Evolutionary conservation across 2,329 filamentous ascomycete species (phyloP).

Genomic region (Monilinia aucupariae): DNA sequence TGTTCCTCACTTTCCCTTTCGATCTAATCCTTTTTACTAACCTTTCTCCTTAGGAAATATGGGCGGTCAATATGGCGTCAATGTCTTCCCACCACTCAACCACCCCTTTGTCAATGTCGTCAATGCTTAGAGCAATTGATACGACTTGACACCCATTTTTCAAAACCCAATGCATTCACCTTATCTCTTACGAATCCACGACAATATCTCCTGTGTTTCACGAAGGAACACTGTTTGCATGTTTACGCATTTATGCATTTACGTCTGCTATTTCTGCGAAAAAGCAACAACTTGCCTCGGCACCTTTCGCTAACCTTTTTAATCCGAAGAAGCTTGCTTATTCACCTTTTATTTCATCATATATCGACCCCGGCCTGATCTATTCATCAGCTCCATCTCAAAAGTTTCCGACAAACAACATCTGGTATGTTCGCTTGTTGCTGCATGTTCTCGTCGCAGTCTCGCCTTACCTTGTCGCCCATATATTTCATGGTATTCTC

Average conservation of each 20-base stretch:
- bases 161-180: background rate
- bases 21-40: background rate
- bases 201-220: constrained; percentile 1
- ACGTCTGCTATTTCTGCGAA: background rate
- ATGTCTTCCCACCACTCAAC: constrained; percentile 15
- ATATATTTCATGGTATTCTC: background rate
- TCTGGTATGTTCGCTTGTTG: constrained; percentile 3
- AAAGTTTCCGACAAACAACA: background rate
- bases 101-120: background rate
- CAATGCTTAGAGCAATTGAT: constrained; percentile 7
- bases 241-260: background rate
- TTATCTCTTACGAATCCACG: background rate
- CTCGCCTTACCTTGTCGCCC: background rate
- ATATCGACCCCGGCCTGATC: background rate
- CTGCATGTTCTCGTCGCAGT: background rate
- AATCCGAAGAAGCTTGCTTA: background rate
- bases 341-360: background rate
- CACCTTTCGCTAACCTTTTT: background rate
- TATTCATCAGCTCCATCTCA: background rate
- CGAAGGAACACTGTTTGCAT: background rate
- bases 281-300: background rate
- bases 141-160: background rate
- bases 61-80: constrained; percentile 15
- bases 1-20: background rate
- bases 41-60: constrained; percentile 6